These are phyloP conservation scores for Cyberlindnera suaveolens DNA, from an alignment of 805 yeast species.

Conservation along the genomic window DNA sequence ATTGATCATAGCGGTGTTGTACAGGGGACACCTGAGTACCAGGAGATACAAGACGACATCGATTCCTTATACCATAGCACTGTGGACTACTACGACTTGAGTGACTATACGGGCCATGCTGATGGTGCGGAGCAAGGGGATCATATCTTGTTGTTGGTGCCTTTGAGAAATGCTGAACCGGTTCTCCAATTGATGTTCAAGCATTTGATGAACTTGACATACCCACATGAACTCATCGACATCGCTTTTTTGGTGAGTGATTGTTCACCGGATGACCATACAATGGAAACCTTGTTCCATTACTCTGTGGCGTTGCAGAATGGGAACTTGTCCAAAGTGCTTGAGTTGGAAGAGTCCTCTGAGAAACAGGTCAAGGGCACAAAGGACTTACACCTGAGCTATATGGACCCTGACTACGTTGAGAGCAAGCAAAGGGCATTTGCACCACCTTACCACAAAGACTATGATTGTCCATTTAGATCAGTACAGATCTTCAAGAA, in stretches of 20 bases:
- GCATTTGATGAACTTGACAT: conserved; percentile 80
- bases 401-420: conserved; percentile 63
- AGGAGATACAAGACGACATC: conserved; percentile 22
- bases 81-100: conserved; percentile 58
- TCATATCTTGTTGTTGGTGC: conserved; percentile 62
- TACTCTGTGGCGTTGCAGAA: conserved; percentile 64
- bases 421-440: conserved; percentile 53
- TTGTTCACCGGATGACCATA: conserved; percentile 61
- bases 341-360: conserved; percentile 36
- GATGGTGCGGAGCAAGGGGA: conserved; percentile 50
- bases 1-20: conserved; percentile 31
- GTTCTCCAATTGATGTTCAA: conserved; percentile 80
- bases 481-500: conserved; percentile 74
- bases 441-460: conserved; percentile 57
- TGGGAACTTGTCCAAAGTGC: conserved; percentile 50
- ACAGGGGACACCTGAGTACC: conserved; percentile 21
- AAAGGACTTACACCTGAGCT: conserved; percentile 55
- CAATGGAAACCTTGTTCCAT: conserved; percentile 59
- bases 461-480: conserved; percentile 65
- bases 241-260: conserved; percentile 77
- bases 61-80: conserved; percentile 38
- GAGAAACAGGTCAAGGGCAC: conserved; percentile 41
- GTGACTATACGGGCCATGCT: conserved; percentile 46
- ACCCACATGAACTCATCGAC: conserved; percentile 75
- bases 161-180: conserved; percentile 71